Evolutionary conservation across 371 early-diverging fungal genomes (phyloP).

Genomic region (Lichtheimia ornata): DNA sequence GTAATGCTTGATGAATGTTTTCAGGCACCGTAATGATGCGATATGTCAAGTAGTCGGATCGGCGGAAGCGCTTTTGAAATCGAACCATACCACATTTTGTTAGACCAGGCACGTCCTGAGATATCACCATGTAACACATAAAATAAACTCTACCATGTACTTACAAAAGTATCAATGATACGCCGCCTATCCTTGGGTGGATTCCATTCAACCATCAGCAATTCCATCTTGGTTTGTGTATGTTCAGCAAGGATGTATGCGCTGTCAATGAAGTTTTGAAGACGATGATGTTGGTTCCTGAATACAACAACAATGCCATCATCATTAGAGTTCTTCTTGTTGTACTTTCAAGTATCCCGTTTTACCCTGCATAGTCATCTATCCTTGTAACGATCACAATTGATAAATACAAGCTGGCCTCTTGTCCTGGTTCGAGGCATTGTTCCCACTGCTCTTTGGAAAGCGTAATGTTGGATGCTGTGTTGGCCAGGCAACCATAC

Average conservation of each 20-base stretch:
- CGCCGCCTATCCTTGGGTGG: conserved; percentile 37
- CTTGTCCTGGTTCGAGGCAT: conserved; percentile 30
- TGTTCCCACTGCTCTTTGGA: conserved; percentile 30
- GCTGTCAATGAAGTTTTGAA: conserved; percentile 48
- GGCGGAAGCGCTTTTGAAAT: conserved; percentile 37
- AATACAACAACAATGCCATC: neutral
- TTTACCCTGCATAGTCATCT: conserved; percentile 52
- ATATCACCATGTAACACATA: neutral
- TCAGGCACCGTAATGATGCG: conserved; percentile 45
- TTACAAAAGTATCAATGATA: conserved; percentile 42
- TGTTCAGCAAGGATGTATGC: conserved; percentile 41
- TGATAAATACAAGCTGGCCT: conserved; percentile 30
- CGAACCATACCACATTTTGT: neutral
- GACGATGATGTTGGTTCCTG: conserved; percentile 45
- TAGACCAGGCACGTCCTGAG: neutral
- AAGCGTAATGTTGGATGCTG: conserved; percentile 14
- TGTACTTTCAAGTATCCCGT: neutral
- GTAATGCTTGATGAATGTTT: conserved; percentile 34
- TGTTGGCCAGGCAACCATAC: conserved; percentile 17
- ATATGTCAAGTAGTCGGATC: conserved; percentile 37
- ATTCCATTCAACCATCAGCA: conserved; percentile 49
- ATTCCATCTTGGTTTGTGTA: conserved; percentile 42
- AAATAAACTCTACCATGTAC: conserved; percentile 5
- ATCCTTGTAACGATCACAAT: conserved; percentile 50
- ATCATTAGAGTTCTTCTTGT: neutral